Percentiles rank a stretch among this genome's conserved stretches.
These are phyloP conservation scores for Viola pubescens DNA, from an alignment of 441 rosid genomes.

Conservation along the genomic window DNA sequence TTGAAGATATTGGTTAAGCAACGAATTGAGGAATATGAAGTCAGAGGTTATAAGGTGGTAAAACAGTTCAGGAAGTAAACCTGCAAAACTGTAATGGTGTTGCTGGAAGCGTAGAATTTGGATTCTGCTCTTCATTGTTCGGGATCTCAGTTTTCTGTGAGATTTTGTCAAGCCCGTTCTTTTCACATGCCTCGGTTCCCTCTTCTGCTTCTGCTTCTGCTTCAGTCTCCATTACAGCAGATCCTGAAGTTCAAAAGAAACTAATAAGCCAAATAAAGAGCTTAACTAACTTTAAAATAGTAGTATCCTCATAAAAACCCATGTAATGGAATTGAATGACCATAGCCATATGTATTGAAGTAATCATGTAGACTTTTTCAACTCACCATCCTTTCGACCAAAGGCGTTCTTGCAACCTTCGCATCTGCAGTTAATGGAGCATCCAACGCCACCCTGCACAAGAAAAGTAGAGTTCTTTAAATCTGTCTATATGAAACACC, in stretches of 20 bases:
- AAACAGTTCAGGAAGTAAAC: conserved; percentile 24
- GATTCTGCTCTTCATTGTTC: conserved; percentile 51
- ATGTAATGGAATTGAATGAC: background rate
- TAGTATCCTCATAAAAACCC: background rate
- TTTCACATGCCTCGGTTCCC: conserved; percentile 49
- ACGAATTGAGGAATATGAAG: conserved; percentile 3
- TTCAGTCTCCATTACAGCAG: conserved; percentile 41
- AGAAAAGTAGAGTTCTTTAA: conserved; percentile 12
- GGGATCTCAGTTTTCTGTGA: conserved; percentile 36
- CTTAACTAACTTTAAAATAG: background rate
- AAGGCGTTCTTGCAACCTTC: conserved; percentile 95
- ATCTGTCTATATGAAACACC: conserved; percentile 19
- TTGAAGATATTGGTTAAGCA: conserved; percentile 3
- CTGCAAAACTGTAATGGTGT: conserved; percentile 66
- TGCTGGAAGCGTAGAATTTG: conserved; percentile 44
- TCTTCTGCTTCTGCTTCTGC: conserved; percentile 36
- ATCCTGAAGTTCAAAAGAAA: conserved; percentile 37
- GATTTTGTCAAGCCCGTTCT: conserved; percentile 28
- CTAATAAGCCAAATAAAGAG: background rate
- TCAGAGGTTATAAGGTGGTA: conserved; percentile 4
- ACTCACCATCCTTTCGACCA: conserved; percentile 87
- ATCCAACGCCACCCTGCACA: conserved; percentile 88
- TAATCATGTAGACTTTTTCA: conserved; percentile 4
- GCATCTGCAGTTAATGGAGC: conserved; percentile 92
- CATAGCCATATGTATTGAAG: conserved; percentile 3